Conservation (phyloP, 345 rosid genomes). For the Sisymbrium irio region DNA sequence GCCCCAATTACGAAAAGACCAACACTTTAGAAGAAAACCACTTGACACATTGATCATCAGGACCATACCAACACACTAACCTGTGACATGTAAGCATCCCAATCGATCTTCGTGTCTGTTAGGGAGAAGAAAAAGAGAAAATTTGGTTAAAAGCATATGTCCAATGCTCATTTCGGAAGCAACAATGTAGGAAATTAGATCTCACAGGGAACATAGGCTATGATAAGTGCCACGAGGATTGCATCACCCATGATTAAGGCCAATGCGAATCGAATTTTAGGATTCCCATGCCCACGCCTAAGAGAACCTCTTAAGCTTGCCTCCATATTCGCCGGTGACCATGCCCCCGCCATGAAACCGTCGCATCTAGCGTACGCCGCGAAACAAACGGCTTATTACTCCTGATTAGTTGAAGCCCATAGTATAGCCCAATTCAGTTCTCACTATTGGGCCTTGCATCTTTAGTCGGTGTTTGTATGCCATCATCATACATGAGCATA, state of each 20-base stretch:
- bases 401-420: background rate
- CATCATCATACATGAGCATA: too few species aligned
- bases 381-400: constrained; percentile 6
- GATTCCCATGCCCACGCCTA: constrained; percentile 25
- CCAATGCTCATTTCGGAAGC: background rate
- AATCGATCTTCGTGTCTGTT: constrained; percentile 95
- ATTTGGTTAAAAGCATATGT: background rate
- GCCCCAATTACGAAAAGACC: constrained; percentile 12
- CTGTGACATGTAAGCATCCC: constrained; percentile 99
- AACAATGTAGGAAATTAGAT: background rate
- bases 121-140: background rate
- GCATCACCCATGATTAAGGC: constrained; percentile 55
- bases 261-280: constrained; percentile 43
- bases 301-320: constrained; percentile 30
- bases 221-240: constrained; percentile 64
- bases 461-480: background rate
- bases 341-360: constrained; percentile 28
- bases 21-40: background rate
- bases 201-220: constrained; percentile 85
- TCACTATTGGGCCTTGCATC: constrained; percentile 10
- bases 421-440: background rate
- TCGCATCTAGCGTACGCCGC: background rate
- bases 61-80: constrained; percentile 31
- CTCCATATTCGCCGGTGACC: constrained; percentile 34
- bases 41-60: background rate